These are phyloP conservation scores for Rhizophagus clarus DNA, from an alignment of 192 early-diverging fungal genomes.

Conservation along the genomic window DNA sequence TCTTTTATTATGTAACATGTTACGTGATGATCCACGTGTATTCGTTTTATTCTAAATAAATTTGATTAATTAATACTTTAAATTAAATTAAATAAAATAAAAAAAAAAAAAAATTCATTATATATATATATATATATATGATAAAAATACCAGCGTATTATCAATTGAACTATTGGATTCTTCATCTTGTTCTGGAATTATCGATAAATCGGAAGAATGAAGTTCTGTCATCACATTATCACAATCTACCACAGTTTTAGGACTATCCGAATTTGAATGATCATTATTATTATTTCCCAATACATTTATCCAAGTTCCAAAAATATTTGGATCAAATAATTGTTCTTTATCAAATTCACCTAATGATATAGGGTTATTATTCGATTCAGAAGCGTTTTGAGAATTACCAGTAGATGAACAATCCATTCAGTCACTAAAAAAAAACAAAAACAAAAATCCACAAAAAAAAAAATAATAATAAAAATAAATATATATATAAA, in stretches of 20 bases:
- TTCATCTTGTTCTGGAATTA: background rate
- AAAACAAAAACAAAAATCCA: too few relatives aligned
- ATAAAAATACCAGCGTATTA: background rate
- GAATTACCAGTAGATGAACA: background rate
- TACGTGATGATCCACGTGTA: background rate
- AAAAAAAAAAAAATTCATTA: too few relatives aligned
- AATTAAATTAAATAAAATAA: background rate
- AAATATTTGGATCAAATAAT: background rate
- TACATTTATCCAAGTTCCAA: background rate
- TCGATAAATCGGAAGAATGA: background rate
- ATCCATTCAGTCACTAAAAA: background rate
- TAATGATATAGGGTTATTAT: background rate
- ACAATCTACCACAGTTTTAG: background rate
- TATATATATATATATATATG: too few relatives aligned
- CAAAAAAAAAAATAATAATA: too few relatives aligned
- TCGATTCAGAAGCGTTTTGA: background rate
- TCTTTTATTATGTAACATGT: background rate
- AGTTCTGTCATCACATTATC: background rate
- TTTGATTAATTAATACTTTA: background rate
- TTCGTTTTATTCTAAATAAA: background rate
- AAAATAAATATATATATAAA: too few relatives aligned
- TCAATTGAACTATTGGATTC: background rate
- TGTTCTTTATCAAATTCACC: background rate
- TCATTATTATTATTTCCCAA: background rate
- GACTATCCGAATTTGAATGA: background rate